phyloP scores from a whole-genome alignment of 192 early-diverging fungal species.

The Funneliformis geosporum region DNA sequence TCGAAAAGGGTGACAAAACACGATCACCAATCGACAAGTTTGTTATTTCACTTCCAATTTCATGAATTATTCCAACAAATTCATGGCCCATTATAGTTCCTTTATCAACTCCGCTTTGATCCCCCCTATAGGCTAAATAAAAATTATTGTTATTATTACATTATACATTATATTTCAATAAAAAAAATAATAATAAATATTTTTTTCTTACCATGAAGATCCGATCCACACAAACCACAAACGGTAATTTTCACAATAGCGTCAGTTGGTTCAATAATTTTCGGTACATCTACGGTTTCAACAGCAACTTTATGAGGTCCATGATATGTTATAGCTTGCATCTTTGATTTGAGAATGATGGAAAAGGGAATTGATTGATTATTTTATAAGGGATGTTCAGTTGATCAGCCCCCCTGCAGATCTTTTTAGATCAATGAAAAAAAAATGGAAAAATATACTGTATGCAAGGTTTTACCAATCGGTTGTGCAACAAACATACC shows the following conservation, averaged over 20 bases:
- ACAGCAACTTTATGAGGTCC: conserved; percentile 42
- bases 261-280: conserved; percentile 41
- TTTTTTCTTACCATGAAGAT: conserved; percentile 38
- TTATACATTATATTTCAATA: background rate
- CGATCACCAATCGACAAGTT: conserved; percentile 43
- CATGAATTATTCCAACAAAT: conserved; percentile 50
- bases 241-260: conserved; percentile 51
- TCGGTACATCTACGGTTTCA: conserved; percentile 41
- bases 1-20: conserved; percentile 53
- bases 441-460: too few relatives aligned
- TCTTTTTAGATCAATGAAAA: too few relatives aligned
- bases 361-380: background rate
- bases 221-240: conserved; percentile 52
- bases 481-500: too few relatives aligned
- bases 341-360: background rate
- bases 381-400: too few relatives aligned
- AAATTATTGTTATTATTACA: background rate
- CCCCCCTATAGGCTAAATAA: conserved; percentile 39
- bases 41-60: conserved; percentile 44
- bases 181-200: background rate
- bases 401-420: too few relatives aligned
- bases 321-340: conserved; percentile 53
- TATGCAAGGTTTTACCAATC: too few relatives aligned
- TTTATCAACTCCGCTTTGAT: conserved; percentile 43
- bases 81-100: conserved; percentile 57